These are phyloP conservation scores for Ogataea ganodermae DNA, from an alignment of 805 yeast species.

Conservation along the genomic window DNA sequence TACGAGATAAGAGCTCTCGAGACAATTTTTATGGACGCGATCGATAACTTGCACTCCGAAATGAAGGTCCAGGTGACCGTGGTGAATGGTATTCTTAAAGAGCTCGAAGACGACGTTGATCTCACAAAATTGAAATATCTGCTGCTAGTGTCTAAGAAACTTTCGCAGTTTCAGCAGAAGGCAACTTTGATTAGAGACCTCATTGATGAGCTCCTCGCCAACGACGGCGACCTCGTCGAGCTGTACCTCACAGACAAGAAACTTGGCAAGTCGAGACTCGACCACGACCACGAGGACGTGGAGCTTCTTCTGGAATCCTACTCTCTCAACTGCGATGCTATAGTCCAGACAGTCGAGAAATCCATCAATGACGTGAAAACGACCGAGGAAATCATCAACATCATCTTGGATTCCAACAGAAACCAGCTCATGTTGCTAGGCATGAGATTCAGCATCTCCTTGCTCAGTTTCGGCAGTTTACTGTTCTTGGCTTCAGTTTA, in stretches of 20 bases:
- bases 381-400: constrained; percentile 93
- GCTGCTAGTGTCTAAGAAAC: constrained; percentile 80
- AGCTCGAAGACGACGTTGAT: constrained; percentile 81
- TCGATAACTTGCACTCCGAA: constrained; percentile 78
- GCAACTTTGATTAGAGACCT: constrained; percentile 79
- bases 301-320: constrained; percentile 90
- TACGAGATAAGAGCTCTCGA: constrained; percentile 93
- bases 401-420: constrained; percentile 89
- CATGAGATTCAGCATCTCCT: constrained; percentile 76
- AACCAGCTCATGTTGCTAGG: constrained; percentile 90
- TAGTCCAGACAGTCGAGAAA: constrained; percentile 85
- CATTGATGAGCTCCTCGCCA: constrained; percentile 80
- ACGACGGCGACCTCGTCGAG: constrained; percentile 83
- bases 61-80: constrained; percentile 82
- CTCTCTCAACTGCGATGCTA: constrained; percentile 88
- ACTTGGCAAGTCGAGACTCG: constrained; percentile 45
- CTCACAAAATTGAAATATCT: constrained; percentile 75
- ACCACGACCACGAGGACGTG: constrained; percentile 78
- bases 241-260: constrained; percentile 70
- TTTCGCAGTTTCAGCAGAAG: constrained; percentile 82
- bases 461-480: constrained; percentile 79
- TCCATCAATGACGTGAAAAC: constrained; percentile 80
- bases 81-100: constrained; percentile 69
- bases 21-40: constrained; percentile 77
- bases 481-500: constrained; percentile 82